Percentiles rank a stretch among this genome's conserved stretches.
Evolutionary conservation across 169 alveolate species (phyloP).

Genomic region (Plasmodium inui): DNA sequence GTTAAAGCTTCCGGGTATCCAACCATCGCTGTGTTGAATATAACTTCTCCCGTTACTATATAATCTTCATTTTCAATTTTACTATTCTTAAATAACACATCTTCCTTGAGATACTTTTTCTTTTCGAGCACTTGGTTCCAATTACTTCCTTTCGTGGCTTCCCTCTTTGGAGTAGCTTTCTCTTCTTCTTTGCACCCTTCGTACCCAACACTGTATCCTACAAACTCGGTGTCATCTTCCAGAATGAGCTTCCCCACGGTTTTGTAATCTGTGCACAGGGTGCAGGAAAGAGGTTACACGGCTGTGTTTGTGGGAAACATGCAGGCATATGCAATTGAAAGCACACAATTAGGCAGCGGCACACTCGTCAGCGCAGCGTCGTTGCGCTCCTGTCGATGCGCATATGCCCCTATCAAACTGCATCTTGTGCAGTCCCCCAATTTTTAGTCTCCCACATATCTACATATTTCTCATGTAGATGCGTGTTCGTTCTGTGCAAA

Average conservation of each 20-base stretch:
- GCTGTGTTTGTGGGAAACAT: not conserved
- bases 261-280: slow-evolving; percentile 24
- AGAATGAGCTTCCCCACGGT: slow-evolving; percentile 71
- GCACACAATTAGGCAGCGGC: not conserved
- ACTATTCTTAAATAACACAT: slow-evolving; percentile 30
- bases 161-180: not conserved
- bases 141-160: not conserved
- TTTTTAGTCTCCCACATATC: not conserved
- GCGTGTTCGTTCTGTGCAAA: not conserved
- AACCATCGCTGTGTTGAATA: slow-evolving; percentile 91
- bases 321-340: not conserved
- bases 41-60: slow-evolving; percentile 87
- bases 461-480: not conserved
- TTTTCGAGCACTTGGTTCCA: slow-evolving; percentile 4
- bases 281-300: not conserved
- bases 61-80: slow-evolving; percentile 65
- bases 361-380: not conserved
- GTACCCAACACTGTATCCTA: slow-evolving; percentile 70
- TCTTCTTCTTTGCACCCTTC: slow-evolving; percentile 50
- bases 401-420: not conserved
- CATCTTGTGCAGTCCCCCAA: not conserved
- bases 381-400: not conserved
- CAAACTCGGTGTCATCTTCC: slow-evolving; percentile 55
- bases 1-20: slow-evolving; percentile 93
- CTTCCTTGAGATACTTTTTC: slow-evolving; percentile 18